Evolutionary conservation across 345 rosid species (phyloP).

Genomic region (Murraya paniculata): DNA sequence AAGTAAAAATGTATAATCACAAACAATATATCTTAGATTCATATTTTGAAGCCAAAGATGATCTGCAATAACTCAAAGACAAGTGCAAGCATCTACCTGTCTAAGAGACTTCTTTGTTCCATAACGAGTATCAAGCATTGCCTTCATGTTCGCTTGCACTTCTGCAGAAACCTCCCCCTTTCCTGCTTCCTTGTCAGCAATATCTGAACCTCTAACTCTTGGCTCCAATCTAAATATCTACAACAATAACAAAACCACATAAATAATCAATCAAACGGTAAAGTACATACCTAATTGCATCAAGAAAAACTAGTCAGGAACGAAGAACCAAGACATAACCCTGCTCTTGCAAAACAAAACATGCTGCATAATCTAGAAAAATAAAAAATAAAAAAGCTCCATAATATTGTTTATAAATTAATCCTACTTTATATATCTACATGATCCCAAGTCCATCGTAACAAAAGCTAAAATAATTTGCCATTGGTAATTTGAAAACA

Average conservation of each 20-base stretch:
- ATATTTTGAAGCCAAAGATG: background rate
- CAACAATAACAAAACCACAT: slow-evolving; percentile 5
- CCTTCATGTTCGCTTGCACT: slow-evolving; percentile 19
- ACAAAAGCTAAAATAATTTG: background rate
- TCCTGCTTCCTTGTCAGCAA: slow-evolving; percentile 34
- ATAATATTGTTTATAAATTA: background rate
- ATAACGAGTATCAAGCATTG: slow-evolving; percentile 24
- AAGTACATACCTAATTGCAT: background rate
- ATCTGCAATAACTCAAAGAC: background rate
- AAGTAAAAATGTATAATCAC: background rate
- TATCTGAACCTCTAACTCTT: slow-evolving; percentile 25
- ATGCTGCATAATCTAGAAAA: background rate
- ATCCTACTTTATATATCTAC: background rate
- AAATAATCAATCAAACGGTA: background rate
- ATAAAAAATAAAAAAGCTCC: background rate
- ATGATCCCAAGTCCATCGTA: background rate
- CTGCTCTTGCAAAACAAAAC: background rate
- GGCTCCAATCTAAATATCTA: slow-evolving; percentile 86
- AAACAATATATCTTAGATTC: background rate
- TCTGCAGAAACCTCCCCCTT: slow-evolving; percentile 30
- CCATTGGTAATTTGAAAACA: background rate
- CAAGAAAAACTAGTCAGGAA: background rate
- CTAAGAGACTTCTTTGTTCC: slow-evolving; percentile 47
- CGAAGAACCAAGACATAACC: background rate
- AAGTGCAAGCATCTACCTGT: slow-evolving; percentile 39